phyloP scores from a whole-genome alignment of 2,329 filamentous ascomycete genomes.

The Penicillium sp. region DNA sequence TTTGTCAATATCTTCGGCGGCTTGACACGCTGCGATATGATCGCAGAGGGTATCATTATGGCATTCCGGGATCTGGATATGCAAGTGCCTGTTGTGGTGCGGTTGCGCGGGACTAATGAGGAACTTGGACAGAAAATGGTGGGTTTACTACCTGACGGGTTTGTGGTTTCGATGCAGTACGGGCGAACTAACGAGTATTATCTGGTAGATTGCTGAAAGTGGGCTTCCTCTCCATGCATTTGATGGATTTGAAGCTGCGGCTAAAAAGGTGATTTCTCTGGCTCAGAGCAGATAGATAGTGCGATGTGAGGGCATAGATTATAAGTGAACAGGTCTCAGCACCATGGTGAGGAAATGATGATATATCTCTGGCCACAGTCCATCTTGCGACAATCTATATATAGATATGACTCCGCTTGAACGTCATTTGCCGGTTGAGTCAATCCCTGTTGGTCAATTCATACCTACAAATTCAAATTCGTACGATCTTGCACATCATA shows the following conservation, averaged over 20 bases:
- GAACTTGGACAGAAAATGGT: slow-evolving; percentile 68
- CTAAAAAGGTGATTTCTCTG: slow-evolving; percentile 61
- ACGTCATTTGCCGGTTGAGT: background rate
- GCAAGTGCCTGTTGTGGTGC: slow-evolving; percentile 73
- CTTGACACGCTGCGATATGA: slow-evolving; percentile 77
- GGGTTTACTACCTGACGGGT: slow-evolving; percentile 24
- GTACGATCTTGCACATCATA: background rate
- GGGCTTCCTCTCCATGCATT: slow-evolving; percentile 70
- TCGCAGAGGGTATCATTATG: slow-evolving; percentile 72
- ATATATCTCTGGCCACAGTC: background rate
- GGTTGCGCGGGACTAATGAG: slow-evolving; percentile 76
- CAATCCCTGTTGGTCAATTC: background rate
- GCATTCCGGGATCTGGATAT: slow-evolving; percentile 71
- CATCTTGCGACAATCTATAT: background rate
- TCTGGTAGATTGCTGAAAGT: slow-evolving; percentile 63
- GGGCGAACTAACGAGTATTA: background rate
- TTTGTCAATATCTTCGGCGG: slow-evolving; percentile 75
- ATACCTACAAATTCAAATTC: background rate
- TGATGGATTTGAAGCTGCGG: slow-evolving; percentile 75
- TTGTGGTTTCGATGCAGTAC: background rate
- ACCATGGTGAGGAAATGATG: background rate
- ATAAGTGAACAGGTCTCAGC: background rate
- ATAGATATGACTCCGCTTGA: background rate
- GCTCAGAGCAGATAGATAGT: slow-evolving; percentile 10
- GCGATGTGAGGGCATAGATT: background rate